Conservation (phyloP, 352 stramenopile species). For the Phytophthora crassamura region DNA sequence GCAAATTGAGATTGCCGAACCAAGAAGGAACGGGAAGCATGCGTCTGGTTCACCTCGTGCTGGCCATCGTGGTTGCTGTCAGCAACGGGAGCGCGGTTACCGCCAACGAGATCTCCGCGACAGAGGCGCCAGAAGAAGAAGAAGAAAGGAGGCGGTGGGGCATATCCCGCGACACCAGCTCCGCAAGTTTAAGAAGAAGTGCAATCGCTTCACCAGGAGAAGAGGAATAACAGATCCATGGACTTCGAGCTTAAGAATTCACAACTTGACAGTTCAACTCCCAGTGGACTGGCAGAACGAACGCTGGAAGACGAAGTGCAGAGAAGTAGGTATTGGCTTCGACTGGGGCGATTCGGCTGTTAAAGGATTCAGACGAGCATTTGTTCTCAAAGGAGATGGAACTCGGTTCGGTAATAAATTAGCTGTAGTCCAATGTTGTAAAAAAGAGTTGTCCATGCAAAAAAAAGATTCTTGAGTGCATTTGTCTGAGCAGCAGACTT, state of each 20-base stretch:
- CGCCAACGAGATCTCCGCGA: neutral
- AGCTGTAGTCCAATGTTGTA: too few relatives aligned
- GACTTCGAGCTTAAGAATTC: slow-evolving; percentile 13
- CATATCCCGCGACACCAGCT: neutral
- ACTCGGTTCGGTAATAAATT: too few relatives aligned
- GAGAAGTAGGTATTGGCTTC: too few relatives aligned
- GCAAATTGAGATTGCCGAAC: neutral
- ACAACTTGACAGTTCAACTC: too few relatives aligned
- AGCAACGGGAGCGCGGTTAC: neutral
- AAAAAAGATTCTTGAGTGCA: too few relatives aligned
- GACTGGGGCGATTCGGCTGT: too few relatives aligned
- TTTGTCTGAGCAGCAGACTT: neutral
- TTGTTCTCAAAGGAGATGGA: too few relatives aligned
- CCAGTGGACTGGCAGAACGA: too few relatives aligned
- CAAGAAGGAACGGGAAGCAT: neutral
- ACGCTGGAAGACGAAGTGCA: too few relatives aligned
- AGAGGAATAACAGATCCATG: neutral
- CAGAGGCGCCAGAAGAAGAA: slow-evolving; percentile 11
- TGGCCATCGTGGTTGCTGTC: slow-evolving; percentile 1
- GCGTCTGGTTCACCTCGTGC: slow-evolving; percentile 4
- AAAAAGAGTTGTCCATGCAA: too few relatives aligned
- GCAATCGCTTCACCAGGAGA: slow-evolving; percentile 16
- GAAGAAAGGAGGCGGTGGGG: slow-evolving; percentile 2
- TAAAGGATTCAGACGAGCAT: too few relatives aligned
- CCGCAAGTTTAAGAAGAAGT: slow-evolving; percentile 16